Conservation (phyloP, 805 yeast genomes). For the Maudiozyma barnettii region DNA sequence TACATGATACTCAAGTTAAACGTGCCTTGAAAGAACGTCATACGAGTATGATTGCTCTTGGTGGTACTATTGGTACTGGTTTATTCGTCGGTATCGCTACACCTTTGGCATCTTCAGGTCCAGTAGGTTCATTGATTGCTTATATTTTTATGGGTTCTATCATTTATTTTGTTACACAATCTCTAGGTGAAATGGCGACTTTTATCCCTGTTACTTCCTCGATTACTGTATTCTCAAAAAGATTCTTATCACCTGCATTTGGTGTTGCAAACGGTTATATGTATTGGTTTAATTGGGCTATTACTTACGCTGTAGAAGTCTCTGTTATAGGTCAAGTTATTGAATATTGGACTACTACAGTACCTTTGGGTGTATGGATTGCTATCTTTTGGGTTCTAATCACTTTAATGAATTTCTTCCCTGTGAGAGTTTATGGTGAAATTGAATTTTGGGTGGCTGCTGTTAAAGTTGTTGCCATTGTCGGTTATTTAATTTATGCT, state of each 20-base stretch:
- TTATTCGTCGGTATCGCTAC: conserved; percentile 53
- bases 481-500: conserved; percentile 46
- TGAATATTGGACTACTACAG: conserved; percentile 43
- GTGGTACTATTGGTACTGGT: conserved; percentile 70
- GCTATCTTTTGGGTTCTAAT: conserved; percentile 41
- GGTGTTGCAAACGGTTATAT: conserved; percentile 63
- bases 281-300: conserved; percentile 69
- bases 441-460: conserved; percentile 49
- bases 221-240: conserved; percentile 52
- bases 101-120: conserved; percentile 50
- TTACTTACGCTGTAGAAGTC: conserved; percentile 54
- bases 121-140: conserved; percentile 52
- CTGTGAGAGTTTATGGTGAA: conserved; percentile 49
- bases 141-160: conserved; percentile 54
- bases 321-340: conserved; percentile 49
- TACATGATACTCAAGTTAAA: conserved; percentile 37
- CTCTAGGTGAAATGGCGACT: conserved; percentile 68
- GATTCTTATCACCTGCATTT: conserved; percentile 52
- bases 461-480: conserved; percentile 44
- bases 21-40: conserved; percentile 55
- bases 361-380: conserved; percentile 56
- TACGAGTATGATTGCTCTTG: conserved; percentile 61
- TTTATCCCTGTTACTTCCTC: conserved; percentile 56
- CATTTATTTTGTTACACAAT: conserved; percentile 52
- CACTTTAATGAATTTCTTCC: conserved; percentile 38